Percentiles rank a stretch among this genome's conserved stretches.
Conservation (phyloP, 192 early-diverging fungal species). For the Polychytrium aggregatum region DNA sequence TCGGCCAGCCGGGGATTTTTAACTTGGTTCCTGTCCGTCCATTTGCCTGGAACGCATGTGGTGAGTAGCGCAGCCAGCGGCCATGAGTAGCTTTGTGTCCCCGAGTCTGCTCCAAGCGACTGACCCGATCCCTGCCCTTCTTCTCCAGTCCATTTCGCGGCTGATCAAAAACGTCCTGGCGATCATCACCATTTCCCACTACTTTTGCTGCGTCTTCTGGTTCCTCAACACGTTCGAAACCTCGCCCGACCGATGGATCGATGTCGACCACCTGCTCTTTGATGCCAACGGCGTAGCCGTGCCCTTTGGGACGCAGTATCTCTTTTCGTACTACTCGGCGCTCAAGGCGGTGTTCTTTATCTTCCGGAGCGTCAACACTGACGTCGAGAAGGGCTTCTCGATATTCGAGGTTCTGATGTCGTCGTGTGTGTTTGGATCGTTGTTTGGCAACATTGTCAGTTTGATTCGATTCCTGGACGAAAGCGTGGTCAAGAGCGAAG, state of each 20-base stretch:
- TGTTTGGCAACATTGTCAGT: constrained; percentile 13
- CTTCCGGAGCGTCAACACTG: constrained; percentile 4
- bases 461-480: constrained; percentile 9
- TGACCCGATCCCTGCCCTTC: background rate
- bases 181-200: constrained; percentile 5
- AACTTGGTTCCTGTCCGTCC: background rate
- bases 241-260: constrained; percentile 5
- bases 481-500: constrained; percentile 1
- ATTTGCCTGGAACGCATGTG: background rate
- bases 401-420: constrained; percentile 6
- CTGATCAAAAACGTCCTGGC: constrained; percentile 9
- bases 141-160: constrained; percentile 3
- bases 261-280: background rate
- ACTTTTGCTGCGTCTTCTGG: constrained; percentile 7
- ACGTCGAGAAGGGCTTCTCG: constrained; percentile 3
- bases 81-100: constrained; percentile 7
- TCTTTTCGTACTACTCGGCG: background rate
- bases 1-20: background rate
- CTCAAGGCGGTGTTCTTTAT: constrained; percentile 1
- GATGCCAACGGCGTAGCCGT: background rate
- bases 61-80: background rate
- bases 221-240: background rate
- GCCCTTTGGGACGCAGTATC: constrained; percentile 5
- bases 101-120: background rate
- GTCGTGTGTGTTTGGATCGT: constrained; percentile 4